Evolutionary conservation across 768 basidiomycete species (phyloP), one percentile per base, ranked within the genome.

Genomic region (Clavulina sp.): DNA sequence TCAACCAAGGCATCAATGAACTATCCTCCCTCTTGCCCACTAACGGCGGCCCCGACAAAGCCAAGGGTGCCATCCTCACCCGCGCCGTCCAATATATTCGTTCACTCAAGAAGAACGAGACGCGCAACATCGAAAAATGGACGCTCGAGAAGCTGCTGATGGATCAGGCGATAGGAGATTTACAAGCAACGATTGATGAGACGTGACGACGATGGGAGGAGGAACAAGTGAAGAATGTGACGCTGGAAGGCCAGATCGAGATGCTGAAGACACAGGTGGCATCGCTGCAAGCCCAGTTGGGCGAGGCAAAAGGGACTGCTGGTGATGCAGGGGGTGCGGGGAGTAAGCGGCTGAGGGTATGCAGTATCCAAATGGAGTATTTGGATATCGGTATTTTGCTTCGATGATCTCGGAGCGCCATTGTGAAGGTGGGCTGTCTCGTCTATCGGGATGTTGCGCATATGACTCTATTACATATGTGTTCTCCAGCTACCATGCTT

Each of bases 1-100:
- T 99, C 67, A 95, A 93, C 66, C 84, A 92, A 56, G 92, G 92
- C 0, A 95, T 99, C 68, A 88, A 84, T 60, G 83, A 85, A 59
- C 79, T 97, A 13, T 82, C 84, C 0, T 76, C 80, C 0, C 84
- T 92, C 58, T 81, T 96, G 6, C 92, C 92, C 3, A 84, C 80
- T 57, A 84, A 80, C 26, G 79, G 82, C 0, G 85, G 85, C 28
- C 84, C 85, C 29, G 85, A 88, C 63, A 85, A 84, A 63, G 86
- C 80, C 29, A 66, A 97, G 61, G 86, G 88, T 19, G 83, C 84
- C 2, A 83, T 96, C 56, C 78, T 97, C 21, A 71, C 76, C 2
- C 82, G 83, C 31, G 88, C 91, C 1, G 89, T 89, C 33, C 78
- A 84, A 59, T 92, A 96, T 63, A 89, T 97, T 61, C 79, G 84